A percentile compares a stretch with the other conserved stretches of the same genome.
phyloP scores from a whole-genome alignment of 225 moss, liverwort and hornwort genomes.

The Marchantia polymorpha region DNA sequence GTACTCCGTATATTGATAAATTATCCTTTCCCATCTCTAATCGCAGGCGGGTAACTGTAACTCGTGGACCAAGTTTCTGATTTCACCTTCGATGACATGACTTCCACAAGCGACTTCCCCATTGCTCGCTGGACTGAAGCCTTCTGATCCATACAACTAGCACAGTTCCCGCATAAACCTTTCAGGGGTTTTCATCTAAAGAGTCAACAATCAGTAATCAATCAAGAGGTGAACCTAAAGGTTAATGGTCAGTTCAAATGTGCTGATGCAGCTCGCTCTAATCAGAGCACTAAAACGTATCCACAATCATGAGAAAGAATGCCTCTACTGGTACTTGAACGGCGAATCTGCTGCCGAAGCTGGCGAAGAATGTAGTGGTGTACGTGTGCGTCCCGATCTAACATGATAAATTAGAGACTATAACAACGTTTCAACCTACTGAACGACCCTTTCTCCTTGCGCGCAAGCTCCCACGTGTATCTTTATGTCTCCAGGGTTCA shows the following conservation, averaged over 20 bases:
- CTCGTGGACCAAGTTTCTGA: not conserved
- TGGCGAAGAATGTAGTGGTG: not conserved
- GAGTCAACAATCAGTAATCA: not conserved
- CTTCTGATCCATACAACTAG: not conserved
- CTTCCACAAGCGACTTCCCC: not conserved
- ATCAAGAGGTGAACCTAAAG: not conserved
- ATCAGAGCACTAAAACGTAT: not conserved
- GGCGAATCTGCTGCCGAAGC: not conserved
- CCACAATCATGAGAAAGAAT: not conserved
- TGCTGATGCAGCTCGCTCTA: not conserved
- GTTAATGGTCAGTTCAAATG: not conserved
- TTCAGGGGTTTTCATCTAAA: not conserved
- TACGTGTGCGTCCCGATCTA: not conserved
- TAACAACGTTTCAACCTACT: not conserved
- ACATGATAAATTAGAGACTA: not conserved
- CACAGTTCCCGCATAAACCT: not conserved
- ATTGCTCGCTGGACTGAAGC: not conserved
- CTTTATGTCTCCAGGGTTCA: constrained; percentile 17
- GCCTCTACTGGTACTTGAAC: not conserved
- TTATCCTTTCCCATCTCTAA: too few relatives aligned
- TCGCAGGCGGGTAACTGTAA: not conserved
- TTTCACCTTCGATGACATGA: not conserved
- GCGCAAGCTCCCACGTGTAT: constrained; percentile 41
- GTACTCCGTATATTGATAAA: not conserved
- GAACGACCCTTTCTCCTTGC: constrained; percentile 24